Percentiles rank a stretch among this genome's conserved stretches.
phyloP scores from a whole-genome alignment of 257 asterid genomes.

The Ilex aquifolium region DNA sequence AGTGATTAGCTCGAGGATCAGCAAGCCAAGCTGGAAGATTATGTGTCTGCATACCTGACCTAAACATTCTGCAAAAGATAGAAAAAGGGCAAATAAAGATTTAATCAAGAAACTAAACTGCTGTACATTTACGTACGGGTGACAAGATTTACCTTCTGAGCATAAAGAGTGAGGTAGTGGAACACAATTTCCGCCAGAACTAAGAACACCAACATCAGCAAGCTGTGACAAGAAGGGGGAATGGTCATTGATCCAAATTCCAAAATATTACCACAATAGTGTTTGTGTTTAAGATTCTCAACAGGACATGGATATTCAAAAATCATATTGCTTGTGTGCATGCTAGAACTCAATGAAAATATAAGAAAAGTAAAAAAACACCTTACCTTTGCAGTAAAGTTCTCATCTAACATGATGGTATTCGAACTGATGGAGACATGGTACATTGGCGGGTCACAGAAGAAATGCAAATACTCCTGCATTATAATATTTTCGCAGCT shows the following conservation, averaged over 20 bases:
- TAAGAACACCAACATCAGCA: constrained; percentile 51
- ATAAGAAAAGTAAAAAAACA: not conserved
- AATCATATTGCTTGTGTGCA: too few species aligned
- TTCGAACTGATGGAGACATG: constrained; percentile 67
- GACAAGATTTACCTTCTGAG: constrained; percentile 37
- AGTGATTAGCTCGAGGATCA: constrained; percentile 78
- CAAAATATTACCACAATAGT: too few species aligned
- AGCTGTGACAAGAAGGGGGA: constrained; percentile 39
- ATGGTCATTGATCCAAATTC: not conserved
- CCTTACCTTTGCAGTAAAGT: constrained; percentile 66
- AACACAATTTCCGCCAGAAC: constrained; percentile 20
- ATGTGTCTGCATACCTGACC: constrained; percentile 43
- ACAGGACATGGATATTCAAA: not conserved
- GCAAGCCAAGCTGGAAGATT: constrained; percentile 76
- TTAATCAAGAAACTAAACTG: not conserved
- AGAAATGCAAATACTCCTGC: constrained; percentile 88
- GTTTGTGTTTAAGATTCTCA: too few species aligned
- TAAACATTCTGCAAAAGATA: constrained; percentile 35
- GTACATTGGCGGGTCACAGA: constrained; percentile 83
- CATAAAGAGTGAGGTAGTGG: constrained; percentile 28
- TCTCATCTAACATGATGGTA: constrained; percentile 81
- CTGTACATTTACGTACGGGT: too few species aligned
- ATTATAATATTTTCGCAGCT: constrained; percentile 3
- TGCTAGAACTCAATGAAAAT: too few species aligned
- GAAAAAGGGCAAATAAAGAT: not conserved